Base-by-base conservation (phyloP, 1,284 basidiomycete species). In the Trichosporon faecale region DNA sequence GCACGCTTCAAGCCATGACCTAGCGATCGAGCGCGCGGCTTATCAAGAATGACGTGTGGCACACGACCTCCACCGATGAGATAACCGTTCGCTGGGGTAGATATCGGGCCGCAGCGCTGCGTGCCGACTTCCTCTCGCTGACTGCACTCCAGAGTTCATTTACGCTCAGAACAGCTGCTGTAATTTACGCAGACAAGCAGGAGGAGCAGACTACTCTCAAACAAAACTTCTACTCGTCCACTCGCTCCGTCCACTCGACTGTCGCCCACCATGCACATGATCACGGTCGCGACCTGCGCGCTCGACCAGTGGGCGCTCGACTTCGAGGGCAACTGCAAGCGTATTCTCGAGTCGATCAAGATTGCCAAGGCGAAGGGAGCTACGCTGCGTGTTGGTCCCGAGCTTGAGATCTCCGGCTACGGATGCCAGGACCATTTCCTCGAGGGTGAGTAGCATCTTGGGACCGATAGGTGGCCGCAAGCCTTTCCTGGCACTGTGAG, bases 361-460 rank as follows among this genome's bases (percentile, higher is more conserved):
- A 88, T 94, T 64, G 94, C 97, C 4, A 98, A 96, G 83, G 86
- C 88, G 65, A 87, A 89, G 66, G 94, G 95, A n/a, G 95, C 95
- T 7, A 92, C 90, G 2, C 85, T 99, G 33, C 88, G 97, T 77
- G 95, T 99, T n/a, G 97, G 97, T 1, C 97, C 97, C 21, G 96
- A 98, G 82, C 87, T 99, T n/a, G 97, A 99, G 84, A 94, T 99
- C 74, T 91, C 95, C 29, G 95, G 95, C 4, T 97, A 97, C 84
- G 95, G 95, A 2, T 98, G 95, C 82, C 86, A 94, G 66, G 95
- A 98, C 80, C 95, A 98, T 76, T 97, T 84, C 72, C 76, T 84
- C 3, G 84, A 85, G 73, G 82, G 84, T 82, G 70, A 74, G 79
- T 68, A 4, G 3, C 11, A 14, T 9, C 31, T 33, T 33, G 31